A percentile compares a stretch with the other conserved stretches of the same genome.
phyloP scores from a whole-genome alignment of 352 stramenopile species.

The Phytopythium vexans region DNA sequence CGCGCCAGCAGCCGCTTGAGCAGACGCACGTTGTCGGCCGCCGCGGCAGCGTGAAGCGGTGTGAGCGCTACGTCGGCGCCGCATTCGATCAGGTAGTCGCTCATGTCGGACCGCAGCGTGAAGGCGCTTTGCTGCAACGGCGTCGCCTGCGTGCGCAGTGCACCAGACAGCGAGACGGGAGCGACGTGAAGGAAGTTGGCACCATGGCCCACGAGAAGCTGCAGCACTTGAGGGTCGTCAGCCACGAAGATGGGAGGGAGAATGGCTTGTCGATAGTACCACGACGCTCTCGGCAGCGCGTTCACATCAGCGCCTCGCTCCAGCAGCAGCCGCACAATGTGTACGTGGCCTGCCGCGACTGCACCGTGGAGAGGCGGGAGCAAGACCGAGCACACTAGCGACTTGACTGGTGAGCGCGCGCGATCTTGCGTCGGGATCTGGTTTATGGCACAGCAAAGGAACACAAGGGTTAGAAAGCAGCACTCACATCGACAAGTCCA shows the following conservation, averaged over 20 bases:
- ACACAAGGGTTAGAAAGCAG: background rate
- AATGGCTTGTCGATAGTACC: slow-evolving; percentile 55
- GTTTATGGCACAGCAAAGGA: slow-evolving; percentile 1
- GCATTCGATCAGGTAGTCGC: slow-evolving; percentile 59
- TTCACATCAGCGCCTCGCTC: slow-evolving; percentile 58
- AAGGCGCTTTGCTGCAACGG: slow-evolving; percentile 64
- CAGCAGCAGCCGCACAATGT: slow-evolving; percentile 62
- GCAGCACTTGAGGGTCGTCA: slow-evolving; percentile 67
- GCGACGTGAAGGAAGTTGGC: slow-evolving; percentile 73
- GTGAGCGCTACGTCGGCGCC: slow-evolving; percentile 76
- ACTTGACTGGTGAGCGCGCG: slow-evolving; percentile 39
- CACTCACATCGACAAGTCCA: background rate
- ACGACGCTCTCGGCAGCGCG: slow-evolving; percentile 51
- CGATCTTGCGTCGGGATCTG: slow-evolving; percentile 65
- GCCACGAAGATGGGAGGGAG: slow-evolving; percentile 74
- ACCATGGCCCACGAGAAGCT: slow-evolving; percentile 51
- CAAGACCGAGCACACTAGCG: slow-evolving; percentile 56
- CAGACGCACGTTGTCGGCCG: slow-evolving; percentile 32
- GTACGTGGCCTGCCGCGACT: slow-evolving; percentile 54
- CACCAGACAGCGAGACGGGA: slow-evolving; percentile 31
- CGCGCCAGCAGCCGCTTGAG: slow-evolving; percentile 45
- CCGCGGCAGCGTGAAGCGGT: slow-evolving; percentile 70
- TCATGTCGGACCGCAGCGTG: slow-evolving; percentile 55
- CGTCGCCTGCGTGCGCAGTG: slow-evolving; percentile 42
- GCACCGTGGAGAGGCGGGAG: slow-evolving; percentile 70